These are phyloP conservation scores for Thermomyces lanuginosus DNA, from an alignment of 2,329 filamentous ascomycete genomes.

Conservation along the genomic window DNA sequence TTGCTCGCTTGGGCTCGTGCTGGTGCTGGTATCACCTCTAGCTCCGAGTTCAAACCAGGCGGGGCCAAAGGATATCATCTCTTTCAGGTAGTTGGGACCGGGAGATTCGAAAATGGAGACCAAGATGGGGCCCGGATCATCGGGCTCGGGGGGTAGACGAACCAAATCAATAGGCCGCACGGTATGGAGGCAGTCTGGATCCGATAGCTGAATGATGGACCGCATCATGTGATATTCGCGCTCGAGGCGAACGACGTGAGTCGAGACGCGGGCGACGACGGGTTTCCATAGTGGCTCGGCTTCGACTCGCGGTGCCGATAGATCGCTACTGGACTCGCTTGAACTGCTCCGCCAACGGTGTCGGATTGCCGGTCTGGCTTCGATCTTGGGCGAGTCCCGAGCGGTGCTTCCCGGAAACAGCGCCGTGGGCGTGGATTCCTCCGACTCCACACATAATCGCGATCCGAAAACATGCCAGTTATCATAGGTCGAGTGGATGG, in stretches of 20 bases:
- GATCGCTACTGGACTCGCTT: constrained; percentile 33
- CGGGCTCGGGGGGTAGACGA: constrained; percentile 49
- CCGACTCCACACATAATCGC: constrained; percentile 37
- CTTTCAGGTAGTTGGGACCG: constrained; percentile 54
- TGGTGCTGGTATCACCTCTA: constrained; percentile 28
- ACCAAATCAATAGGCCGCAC: constrained; percentile 66
- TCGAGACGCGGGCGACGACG: constrained; percentile 69
- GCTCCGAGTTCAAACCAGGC: constrained; percentile 48
- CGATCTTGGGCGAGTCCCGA: constrained; percentile 28
- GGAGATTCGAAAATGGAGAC: constrained; percentile 69
- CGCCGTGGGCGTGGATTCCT: constrained; percentile 32
- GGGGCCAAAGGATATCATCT: constrained; percentile 62
- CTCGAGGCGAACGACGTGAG: constrained; percentile 68
- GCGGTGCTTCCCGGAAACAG: constrained; percentile 26
- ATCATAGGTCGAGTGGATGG: constrained; percentile 53
- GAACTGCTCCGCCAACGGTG: constrained; percentile 36
- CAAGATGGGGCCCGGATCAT: constrained; percentile 54
- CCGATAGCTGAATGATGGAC: constrained; percentile 51
- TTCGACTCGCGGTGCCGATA: constrained; percentile 24
- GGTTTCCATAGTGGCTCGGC: constrained; percentile 35
- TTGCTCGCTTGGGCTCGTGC: constrained; percentile 38
- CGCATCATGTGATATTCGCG: constrained; percentile 72
- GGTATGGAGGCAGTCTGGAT: constrained; percentile 60
- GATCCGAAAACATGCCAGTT: constrained; percentile 64
- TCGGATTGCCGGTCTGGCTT: constrained; percentile 24